These are phyloP conservation scores for Boletus rex-veris DNA, from an alignment of 768 basidiomycete species.

Conservation along the genomic window DNA sequence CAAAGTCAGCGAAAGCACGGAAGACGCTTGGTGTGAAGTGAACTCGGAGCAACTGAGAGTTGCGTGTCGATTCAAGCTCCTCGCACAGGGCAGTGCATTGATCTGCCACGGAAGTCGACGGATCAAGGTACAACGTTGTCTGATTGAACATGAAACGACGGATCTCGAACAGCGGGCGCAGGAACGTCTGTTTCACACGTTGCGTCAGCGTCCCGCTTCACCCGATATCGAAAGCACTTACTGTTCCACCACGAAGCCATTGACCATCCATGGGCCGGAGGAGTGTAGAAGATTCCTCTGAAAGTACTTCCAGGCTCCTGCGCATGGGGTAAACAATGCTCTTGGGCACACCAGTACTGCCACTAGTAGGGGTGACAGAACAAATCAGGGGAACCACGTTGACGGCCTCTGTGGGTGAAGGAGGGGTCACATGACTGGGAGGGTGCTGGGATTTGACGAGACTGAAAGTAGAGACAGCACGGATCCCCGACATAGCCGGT, in stretches of 20 bases:
- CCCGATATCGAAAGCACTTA: constrained; percentile 1
- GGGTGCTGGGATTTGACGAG: constrained; percentile 10
- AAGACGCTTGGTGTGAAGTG: constrained; percentile 32
- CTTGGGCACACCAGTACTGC: constrained; percentile 32
- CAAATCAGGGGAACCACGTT: constrained; percentile 22
- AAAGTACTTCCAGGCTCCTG: constrained; percentile 21
- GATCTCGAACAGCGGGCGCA: constrained; percentile 31
- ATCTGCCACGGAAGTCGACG: constrained; percentile 25
- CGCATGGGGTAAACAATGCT: constrained; percentile 32
- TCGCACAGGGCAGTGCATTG: constrained; percentile 24
- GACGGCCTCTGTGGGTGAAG: constrained; percentile 19
- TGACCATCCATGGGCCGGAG: constrained; percentile 29
- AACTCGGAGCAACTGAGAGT: constrained; percentile 23
- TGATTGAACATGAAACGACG: constrained; percentile 34
- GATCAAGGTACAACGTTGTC: constrained; percentile 29
- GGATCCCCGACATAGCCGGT: constrained; percentile 4
- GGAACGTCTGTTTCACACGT: constrained; percentile 20
- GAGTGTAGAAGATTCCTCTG: constrained; percentile 29
- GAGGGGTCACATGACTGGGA: constrained; percentile 10
- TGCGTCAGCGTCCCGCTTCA: background rate
- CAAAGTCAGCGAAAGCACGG: constrained; percentile 29
- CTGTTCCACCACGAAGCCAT: constrained; percentile 33
- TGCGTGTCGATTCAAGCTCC: constrained; percentile 23
- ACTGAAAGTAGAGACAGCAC: constrained; percentile 16
- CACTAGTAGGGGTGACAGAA: constrained; percentile 28